phyloP scores from a whole-genome alignment of 2,329 filamentous ascomycete species.

The Fusarium chlamydosporum region DNA sequence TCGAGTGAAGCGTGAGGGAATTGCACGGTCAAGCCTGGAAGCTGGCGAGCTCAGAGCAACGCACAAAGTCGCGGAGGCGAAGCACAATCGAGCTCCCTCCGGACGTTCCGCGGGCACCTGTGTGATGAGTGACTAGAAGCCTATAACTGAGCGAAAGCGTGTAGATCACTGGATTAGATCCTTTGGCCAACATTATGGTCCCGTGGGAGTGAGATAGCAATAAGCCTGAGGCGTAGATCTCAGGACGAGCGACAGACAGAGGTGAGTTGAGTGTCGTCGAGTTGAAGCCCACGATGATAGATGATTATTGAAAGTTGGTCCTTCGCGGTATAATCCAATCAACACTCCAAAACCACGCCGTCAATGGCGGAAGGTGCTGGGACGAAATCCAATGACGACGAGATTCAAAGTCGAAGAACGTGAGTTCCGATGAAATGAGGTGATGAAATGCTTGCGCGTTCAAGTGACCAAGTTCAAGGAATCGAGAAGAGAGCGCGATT shows the following conservation, averaged over 20 bases:
- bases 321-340: constrained; percentile 20
- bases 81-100: constrained; percentile 27
- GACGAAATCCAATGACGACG: constrained; percentile 6
- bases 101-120: constrained; percentile 37
- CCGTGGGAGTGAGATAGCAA: background rate
- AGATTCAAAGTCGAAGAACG: constrained; percentile 21
- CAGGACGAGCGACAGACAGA: constrained; percentile 22
- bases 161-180: constrained; percentile 1
- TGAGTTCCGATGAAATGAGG: constrained; percentile 13
- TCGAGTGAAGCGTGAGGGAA: constrained; percentile 7
- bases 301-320: constrained; percentile 17
- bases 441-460: constrained; percentile 5
- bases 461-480: constrained; percentile 16
- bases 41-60: constrained; percentile 11
- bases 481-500: constrained; percentile 8
- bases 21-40: constrained; percentile 12
- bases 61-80: constrained; percentile 10
- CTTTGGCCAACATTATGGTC: constrained; percentile 1
- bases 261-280: constrained; percentile 14
- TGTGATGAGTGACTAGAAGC: constrained; percentile 17
- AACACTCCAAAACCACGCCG: constrained; percentile 11
- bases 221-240: constrained; percentile 18
- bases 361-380: constrained; percentile 19
- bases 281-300: constrained; percentile 13
- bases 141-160: background rate